Evolutionary conservation across 306 rosid species (phyloP), one percentile per base, ranked within the genome.

Genomic region (Macrotyloma uniflorum): DNA sequence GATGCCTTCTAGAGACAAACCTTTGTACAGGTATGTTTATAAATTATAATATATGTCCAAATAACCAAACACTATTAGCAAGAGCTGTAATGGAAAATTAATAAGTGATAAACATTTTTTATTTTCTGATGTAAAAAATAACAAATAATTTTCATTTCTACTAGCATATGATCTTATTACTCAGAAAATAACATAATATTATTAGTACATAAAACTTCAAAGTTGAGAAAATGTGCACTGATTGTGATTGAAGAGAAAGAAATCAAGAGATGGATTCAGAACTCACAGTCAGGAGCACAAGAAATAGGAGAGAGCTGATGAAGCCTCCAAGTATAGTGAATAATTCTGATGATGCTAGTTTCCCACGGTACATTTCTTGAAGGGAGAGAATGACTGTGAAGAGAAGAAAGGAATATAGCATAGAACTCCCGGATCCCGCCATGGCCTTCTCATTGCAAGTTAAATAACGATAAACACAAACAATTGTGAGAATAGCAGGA

Each of bases 251-350:
- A 49, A 35, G 32, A 46, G 33, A 76, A 45, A 68, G 67, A 65
- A 22, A 49, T 20, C 28, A 74, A 70, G 72, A 67, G 12, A 11
- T 13, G 55, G 51, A 42, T 50, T 58, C 23, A 67, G 76, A 80
- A 82, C 94, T 87, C 83, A 96, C 99, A 2, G 97, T 93, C 63
- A 96, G 91, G 72, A 91, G 90, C 79, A 84, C 91, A 55, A 96
- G 98, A 85, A 96, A 96, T 1, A 93, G 67, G 67, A 91, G 96
- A 72, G 99, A 93, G 76, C 99, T 96, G 72, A 24, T 70, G 88
- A 96, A 93, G 8, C 98, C 99, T 82, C 99, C 99, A 28, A 90
- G 92, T 79, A 93, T 96, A 24, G 98, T 96, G 86, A 79, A 93
- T 36, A 96, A 80, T 82, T 96, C 98, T 0, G 97, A 80, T 1